Conservation (phyloP, 306 rosid genomes). For the Fagus crenata region DNA sequence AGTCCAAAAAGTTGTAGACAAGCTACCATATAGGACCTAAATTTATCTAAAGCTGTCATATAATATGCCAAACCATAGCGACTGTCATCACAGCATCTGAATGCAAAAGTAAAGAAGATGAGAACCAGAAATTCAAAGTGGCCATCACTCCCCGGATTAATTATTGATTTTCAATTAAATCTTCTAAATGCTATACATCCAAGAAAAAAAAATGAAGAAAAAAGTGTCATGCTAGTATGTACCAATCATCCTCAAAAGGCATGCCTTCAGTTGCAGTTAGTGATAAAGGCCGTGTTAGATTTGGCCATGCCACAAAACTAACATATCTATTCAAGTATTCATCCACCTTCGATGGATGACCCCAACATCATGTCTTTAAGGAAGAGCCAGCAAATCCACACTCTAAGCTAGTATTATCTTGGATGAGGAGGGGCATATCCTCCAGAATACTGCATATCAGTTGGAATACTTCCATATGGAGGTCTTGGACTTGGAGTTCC, state of each 20-base stretch:
- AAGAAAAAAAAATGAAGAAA: neutral
- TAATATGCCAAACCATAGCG: too few relatives aligned
- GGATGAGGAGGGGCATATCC: conserved; percentile 31
- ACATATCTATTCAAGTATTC: neutral
- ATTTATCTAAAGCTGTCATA: too few relatives aligned
- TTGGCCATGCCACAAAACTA: neutral
- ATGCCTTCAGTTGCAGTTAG: neutral
- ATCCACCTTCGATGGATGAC: neutral
- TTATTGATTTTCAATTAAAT: neutral
- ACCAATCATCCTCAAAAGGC: neutral
- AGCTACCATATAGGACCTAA: too few relatives aligned
- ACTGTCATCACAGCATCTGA: too few relatives aligned
- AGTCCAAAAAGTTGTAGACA: too few relatives aligned
- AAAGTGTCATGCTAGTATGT: neutral
- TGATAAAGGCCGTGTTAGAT: neutral
- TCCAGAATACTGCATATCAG: conserved; percentile 25
- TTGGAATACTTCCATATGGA: conserved; percentile 28
- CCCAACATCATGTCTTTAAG: neutral
- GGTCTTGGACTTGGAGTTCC: conserved; percentile 35
- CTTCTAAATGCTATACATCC: neutral
- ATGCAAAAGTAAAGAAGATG: neutral
- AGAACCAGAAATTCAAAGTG: neutral
- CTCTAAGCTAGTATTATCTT: conserved; percentile 25
- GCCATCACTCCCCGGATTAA: neutral
- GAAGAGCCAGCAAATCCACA: conserved; percentile 15